These are phyloP conservation scores for Trichoderma gamsii DNA, from an alignment of 495 filamentous ascomycete species.

Conservation along the genomic window DNA sequence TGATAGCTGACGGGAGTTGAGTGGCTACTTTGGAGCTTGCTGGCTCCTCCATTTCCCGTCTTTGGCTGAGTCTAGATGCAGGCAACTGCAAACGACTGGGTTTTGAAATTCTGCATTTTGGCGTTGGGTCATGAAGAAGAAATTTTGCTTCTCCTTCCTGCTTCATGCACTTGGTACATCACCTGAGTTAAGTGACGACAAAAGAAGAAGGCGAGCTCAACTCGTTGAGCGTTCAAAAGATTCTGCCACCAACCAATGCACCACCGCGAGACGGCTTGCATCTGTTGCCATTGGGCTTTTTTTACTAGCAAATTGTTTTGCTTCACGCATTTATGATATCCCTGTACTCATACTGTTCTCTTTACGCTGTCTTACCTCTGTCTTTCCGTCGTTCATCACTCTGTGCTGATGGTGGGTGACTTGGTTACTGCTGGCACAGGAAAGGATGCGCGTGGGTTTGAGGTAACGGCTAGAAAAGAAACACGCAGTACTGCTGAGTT, in stretches of 20 bases:
- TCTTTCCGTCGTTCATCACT: neutral
- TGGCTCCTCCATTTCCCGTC: neutral
- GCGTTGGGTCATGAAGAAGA: neutral
- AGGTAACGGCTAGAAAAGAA: neutral
- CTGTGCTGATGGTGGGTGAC: neutral
- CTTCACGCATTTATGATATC: constrained; percentile 9
- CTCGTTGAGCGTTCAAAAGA: neutral
- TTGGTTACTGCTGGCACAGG: neutral
- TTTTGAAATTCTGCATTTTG: neutral
- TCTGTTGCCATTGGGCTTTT: neutral
- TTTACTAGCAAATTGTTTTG: neutral
- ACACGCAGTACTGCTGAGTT: neutral
- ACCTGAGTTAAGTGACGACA: neutral
- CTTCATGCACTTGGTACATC: neutral
- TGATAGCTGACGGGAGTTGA: neutral
- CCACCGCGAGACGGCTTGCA: neutral
- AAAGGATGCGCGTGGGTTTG: neutral
- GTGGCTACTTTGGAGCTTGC: neutral
- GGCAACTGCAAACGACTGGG: neutral
- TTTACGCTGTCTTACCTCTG: neutral
- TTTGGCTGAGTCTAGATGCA: neutral
- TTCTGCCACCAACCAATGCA: neutral
- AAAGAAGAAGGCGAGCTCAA: neutral
- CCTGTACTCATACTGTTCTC: constrained; percentile 4
- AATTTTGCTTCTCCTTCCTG: neutral